These are phyloP conservation scores for Colletotrichum sp. DNA, from an alignment of 2,329 filamentous ascomycete genomes.

Conservation along the genomic window DNA sequence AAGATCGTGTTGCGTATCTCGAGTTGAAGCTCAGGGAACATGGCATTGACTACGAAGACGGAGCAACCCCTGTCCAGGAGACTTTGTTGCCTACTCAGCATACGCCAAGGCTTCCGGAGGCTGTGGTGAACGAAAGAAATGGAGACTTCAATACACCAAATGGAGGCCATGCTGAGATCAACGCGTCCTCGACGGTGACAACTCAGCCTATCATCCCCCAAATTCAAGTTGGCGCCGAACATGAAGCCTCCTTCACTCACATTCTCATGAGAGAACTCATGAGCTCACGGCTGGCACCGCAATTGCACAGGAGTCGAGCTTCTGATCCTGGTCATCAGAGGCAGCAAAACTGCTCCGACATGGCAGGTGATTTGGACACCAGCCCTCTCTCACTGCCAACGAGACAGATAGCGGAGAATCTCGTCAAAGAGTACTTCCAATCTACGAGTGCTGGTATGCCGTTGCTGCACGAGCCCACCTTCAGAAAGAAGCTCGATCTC, in stretches of 20 bases:
- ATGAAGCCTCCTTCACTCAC: background rate
- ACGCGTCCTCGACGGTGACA: background rate
- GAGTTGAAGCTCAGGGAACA: background rate
- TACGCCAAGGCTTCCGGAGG: background rate
- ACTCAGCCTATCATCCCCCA: background rate
- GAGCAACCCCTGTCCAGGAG: background rate
- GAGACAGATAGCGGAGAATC: background rate
- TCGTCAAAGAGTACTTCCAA: background rate
- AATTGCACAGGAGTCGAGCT: background rate
- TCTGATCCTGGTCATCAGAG: background rate
- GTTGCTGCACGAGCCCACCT: background rate
- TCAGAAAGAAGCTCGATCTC: background rate
- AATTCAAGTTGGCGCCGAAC: background rate
- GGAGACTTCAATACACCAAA: background rate
- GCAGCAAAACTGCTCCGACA: background rate
- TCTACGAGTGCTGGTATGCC: background rate
- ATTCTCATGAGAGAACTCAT: background rate
- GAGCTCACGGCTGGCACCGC: background rate
- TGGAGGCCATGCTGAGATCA: background rate
- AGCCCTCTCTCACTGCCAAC: background rate
- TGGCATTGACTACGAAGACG: background rate
- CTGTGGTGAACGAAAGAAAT: background rate
- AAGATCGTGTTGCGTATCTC: background rate
- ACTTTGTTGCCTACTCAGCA: background rate
- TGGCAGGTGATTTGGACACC: background rate